Base-by-base conservation (phyloP, 192 early-diverging fungal species). In the Chytriomyces hyalinus region DNA sequence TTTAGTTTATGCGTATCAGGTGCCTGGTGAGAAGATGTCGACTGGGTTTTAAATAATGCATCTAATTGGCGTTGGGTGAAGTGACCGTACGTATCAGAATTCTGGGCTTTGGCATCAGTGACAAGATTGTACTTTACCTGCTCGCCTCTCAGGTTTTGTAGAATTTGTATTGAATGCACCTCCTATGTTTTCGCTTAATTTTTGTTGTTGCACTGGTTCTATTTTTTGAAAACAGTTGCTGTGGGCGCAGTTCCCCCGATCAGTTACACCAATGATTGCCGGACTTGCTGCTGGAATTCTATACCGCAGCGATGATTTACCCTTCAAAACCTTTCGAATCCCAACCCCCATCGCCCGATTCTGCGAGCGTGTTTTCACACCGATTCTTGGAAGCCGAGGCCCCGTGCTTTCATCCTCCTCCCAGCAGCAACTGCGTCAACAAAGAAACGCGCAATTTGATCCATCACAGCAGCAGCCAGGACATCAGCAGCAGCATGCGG, bases 91-190 rank as follows among this genome's bases (percentile, higher is more conserved):
- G 70, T 11, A 69, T 84, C n/a, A 60, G 72, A n/a, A 66, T 81
- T 13, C 59, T 80, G 8, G 83, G 83, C 11, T 48, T 78, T 24
- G 76, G 60, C 26, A 61, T 70, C 46, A 81, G 72, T 24, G 80
- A 84, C 49, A 77, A 84, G 57, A 69, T 78, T 8, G 70, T 84
- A 8, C 24, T 84, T 26, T 81, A 84, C 43, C 24, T 74, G 24
- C n/a, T 84, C 20, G 65, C 67, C n/a, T 45, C 65, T 8, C 83
- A 84, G 80, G 83, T 84, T 36, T 22, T 17, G 67, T 72, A 17
- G 75, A 13, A 13, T 73, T 70, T 76, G 17, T 60, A 1, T n/a
- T 3, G 46, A 61, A 47, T 20, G 24, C 45, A 65, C 77, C 65
- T 69, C 3, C 9, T 2, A 48, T 36, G 13, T 63, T 59, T 15